Percentiles rank a stretch among this genome's conserved stretches.
Evolutionary conservation across 495 filamentous ascomycete species (phyloP).

Genomic region (Neurospora pannonica): DNA sequence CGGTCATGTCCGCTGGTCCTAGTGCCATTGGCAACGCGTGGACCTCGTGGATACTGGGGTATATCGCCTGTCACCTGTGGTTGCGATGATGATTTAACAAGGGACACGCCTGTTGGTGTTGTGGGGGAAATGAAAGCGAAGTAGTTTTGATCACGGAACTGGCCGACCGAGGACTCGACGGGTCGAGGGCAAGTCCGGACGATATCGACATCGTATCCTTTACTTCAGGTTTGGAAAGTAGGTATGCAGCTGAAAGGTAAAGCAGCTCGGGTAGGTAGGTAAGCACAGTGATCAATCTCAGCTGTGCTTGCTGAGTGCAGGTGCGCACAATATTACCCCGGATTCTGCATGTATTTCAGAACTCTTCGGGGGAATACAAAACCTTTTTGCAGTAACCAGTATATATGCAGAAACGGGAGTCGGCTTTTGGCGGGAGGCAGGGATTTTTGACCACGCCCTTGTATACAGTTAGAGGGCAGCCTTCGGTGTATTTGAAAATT

Average conservation of each 20-base stretch:
- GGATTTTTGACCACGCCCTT: too few relatives aligned
- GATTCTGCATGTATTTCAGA: too few relatives aligned
- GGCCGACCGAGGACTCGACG: not conserved
- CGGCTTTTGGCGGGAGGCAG: too few relatives aligned
- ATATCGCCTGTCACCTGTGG: not conserved
- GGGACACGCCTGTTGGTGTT: not conserved
- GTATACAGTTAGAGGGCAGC: too few relatives aligned
- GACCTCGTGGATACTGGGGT: not conserved
- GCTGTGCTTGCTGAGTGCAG: too few relatives aligned
- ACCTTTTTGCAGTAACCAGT: too few relatives aligned
- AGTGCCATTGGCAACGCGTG: not conserved
- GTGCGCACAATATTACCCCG: too few relatives aligned
- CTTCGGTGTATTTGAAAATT: too few relatives aligned
- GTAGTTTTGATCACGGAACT: not conserved
- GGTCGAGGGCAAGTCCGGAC: not conserved
- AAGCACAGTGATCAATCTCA: too few relatives aligned
- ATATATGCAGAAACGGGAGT: too few relatives aligned
- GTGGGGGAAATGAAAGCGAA: not conserved
- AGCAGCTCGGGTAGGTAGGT: not conserved
- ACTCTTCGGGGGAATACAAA: too few relatives aligned
- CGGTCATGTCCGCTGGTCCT: not conserved
- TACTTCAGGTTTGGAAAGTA: too few relatives aligned
- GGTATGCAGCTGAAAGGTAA: not conserved
- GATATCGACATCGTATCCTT: not conserved
- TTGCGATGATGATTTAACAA: not conserved